These are phyloP conservation scores for Sarocladiaceae sp. DNA, from an alignment of 2,329 filamentous ascomycete genomes.

Conservation along the genomic window DNA sequence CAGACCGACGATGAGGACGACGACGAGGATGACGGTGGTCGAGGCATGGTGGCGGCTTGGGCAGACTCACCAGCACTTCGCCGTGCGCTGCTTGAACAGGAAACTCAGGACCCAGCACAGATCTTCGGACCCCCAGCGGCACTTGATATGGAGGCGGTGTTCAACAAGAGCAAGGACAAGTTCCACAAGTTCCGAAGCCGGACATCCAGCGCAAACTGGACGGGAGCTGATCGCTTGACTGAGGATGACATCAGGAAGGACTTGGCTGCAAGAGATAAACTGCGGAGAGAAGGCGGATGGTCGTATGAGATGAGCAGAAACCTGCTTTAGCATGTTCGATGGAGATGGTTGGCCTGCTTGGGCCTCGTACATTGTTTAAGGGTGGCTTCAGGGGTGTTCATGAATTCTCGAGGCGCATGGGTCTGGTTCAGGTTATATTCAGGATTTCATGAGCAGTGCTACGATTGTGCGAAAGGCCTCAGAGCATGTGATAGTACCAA, in stretches of 20 bases:
- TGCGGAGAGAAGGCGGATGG: slow-evolving; percentile 82
- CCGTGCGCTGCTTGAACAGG: slow-evolving; percentile 69
- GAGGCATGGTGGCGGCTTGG: slow-evolving; percentile 63
- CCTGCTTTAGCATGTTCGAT: slow-evolving; percentile 27
- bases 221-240: slow-evolving; percentile 71
- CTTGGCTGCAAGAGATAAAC: slow-evolving; percentile 68
- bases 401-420: no score
- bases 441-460: no score
- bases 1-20: slow-evolving; percentile 86
- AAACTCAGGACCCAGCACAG: slow-evolving; percentile 73
- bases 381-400: no score
- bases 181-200: slow-evolving; percentile 83
- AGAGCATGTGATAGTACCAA: no score
- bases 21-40: slow-evolving; percentile 42
- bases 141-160: slow-evolving; percentile 94
- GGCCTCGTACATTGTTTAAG: no score
- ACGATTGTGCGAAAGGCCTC: no score
- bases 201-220: slow-evolving; percentile 95
- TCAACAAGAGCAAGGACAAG: slow-evolving; percentile 79
- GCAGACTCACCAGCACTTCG: slow-evolving; percentile 81
- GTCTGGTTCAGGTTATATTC: no score
- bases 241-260: slow-evolving; percentile 82
- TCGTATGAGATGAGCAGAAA: slow-evolving; percentile 56
- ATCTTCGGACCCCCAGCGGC: slow-evolving; percentile 88
- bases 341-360: background rate